These are phyloP conservation scores for Salicornia ramosissima DNA, from an alignment of 148 eudicot genomes.

Conservation along the genomic window DNA sequence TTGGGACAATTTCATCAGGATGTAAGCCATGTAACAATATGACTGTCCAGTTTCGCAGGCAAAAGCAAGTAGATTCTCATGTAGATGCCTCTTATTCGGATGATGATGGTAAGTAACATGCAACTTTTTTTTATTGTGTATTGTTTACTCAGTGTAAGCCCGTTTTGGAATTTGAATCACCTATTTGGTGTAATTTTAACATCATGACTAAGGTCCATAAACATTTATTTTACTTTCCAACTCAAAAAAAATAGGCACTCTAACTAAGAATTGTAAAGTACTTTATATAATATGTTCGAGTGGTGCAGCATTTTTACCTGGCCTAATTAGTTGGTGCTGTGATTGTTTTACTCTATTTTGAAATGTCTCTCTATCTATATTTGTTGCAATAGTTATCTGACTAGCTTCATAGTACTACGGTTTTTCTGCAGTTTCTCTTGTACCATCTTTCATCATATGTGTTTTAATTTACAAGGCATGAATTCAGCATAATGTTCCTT, in stretches of 20 bases:
- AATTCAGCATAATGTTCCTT: not conserved
- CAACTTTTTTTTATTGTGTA: not conserved
- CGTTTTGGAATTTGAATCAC: not conserved
- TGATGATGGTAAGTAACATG: slow-evolving; percentile 41
- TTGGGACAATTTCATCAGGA: slow-evolving; percentile 31
- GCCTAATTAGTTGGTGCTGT: not conserved
- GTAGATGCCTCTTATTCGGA: slow-evolving; percentile 30
- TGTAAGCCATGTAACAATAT: slow-evolving; percentile 30
- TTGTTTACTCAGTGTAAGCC: not conserved
- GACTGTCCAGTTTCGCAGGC: slow-evolving; percentile 19
- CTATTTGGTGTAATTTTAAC: not conserved
- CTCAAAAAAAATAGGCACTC: no score
- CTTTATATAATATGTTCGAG: no score
- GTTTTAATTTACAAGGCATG: not conserved
- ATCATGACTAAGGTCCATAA: not conserved
- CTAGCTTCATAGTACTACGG: not conserved
- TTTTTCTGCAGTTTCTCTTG: not conserved
- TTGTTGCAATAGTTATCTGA: not conserved
- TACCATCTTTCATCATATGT: not conserved
- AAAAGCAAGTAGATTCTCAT: slow-evolving; percentile 25
- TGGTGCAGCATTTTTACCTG: not conserved
- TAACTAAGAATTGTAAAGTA: no score
- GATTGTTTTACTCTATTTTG: not conserved
- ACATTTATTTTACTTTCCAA: not conserved
- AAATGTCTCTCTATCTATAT: not conserved